Evolutionary conservation across 169 alveolate genomes (phyloP).

Genomic region (Plasmodium blacklocki): DNA sequence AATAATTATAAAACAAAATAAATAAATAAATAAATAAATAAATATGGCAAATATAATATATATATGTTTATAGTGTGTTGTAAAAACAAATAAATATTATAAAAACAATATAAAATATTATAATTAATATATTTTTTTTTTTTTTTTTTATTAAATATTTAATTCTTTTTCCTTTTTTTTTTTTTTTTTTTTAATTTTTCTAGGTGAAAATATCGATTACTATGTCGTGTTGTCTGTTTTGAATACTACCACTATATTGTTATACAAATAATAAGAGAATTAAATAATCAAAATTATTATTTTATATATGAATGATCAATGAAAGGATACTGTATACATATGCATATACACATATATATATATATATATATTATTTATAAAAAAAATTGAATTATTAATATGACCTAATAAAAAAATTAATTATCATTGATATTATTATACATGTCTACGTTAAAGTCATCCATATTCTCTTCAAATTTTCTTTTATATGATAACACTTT

Average conservation of each 20-base stretch:
- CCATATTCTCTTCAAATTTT: conserved; percentile 47
- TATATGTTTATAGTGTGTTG: neutral
- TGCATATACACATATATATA: too few species aligned
- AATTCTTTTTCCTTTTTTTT: neutral
- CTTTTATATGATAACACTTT: conserved; percentile 63
- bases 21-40: conserved; percentile 7
- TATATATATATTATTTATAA: conserved; percentile 5
- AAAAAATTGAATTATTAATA: neutral
- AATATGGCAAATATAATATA: conserved; percentile 3
- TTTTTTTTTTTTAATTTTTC: neutral
- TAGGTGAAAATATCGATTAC: conserved; percentile 67
- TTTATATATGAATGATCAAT: too few species aligned
- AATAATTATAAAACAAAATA: conserved; percentile 1
- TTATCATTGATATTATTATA: conserved; percentile 59
- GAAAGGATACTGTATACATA: too few species aligned
- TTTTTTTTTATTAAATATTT: neutral
- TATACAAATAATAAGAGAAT: conserved; percentile 44
- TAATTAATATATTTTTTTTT: conserved; percentile 3
- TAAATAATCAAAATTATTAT: neutral
- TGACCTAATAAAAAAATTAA: neutral
- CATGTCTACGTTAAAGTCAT: conserved; percentile 55
- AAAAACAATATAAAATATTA: too few species aligned
- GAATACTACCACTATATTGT: conserved; percentile 64
- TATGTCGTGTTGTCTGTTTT: conserved; percentile 61
- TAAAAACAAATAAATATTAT: too few species aligned